Evolutionary conservation across 148 eudicot species (phyloP), one percentile per base, ranked within the genome.

Genomic region (Vaccinium vitisidaea): DNA sequence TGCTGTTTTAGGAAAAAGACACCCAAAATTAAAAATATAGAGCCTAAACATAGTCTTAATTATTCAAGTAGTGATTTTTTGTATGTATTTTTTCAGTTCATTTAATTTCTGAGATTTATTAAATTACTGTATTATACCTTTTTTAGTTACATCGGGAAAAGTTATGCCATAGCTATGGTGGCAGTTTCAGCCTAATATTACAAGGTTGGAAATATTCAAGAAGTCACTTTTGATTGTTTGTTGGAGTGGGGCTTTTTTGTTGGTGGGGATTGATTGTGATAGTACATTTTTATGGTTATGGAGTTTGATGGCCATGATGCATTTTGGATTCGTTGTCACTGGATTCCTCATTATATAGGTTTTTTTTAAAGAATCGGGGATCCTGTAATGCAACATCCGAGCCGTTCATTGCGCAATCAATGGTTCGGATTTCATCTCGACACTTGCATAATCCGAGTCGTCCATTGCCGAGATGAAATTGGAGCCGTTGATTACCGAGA

Each of bases 231-330:
- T n/a, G 52, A 12, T 61, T 46, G 58, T 16, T 67, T 27, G n/a
- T 69, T 69, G 67, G 16, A 69, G 46, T 82, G 46, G 59, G 32
- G 39, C 39, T 36, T 23, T 67, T 67, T 52, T 77, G 50, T 25
- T 63, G 81, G 75, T 84, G 85, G 82, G 48, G 63, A 49, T 16
- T 84, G 86, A 79, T 43, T 43, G 83, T 39, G 86, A 84, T 39
- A 23, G 69, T 65, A 69, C 79, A 70, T 67, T 14, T 67, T 59
- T 77, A 78, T 70, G 79, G 75, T 53, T 48, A 73, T 18, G 18
- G 46, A 19, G 1, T 13, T 71, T 81, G 75, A 81, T 81, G 55
- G 39, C 73, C 21, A 61, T 43, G 8, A 3, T 61, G n/a, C 75
- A 63, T 18, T 43, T 43, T 63, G 75, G 50, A 43, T 13, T 48